Evolutionary conservation across 129 eudicot genomes (phyloP).

Genomic region (Tagetes patula): DNA sequence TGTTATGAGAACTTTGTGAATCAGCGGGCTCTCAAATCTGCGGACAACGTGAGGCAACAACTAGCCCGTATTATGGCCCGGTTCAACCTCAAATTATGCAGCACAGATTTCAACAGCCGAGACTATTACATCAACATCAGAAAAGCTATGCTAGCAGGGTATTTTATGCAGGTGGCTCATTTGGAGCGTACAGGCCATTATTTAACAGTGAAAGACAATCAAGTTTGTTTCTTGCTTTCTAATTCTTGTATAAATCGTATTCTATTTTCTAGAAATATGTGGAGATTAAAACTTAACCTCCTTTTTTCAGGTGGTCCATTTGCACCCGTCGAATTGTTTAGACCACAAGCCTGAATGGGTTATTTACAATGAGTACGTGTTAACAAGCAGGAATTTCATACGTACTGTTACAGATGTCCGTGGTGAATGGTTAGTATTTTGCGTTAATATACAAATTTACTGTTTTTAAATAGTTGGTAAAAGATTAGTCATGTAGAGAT

Average conservation of each 20-base stretch:
- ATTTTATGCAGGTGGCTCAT: slow-evolving; percentile 99
- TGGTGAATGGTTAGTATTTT: slow-evolving; percentile 82
- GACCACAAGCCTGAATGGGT: slow-evolving; percentile 99
- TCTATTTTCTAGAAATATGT: background rate
- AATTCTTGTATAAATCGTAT: too few relatives aligned
- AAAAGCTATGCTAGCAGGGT: slow-evolving; percentile 94
- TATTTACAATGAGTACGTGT: slow-evolving; percentile 79
- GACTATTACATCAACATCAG: slow-evolving; percentile 91
- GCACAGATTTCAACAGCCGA: slow-evolving; percentile 96
- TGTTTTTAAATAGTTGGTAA: background rate
- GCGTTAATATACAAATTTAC: too few relatives aligned
- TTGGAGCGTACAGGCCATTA: slow-evolving; percentile 94
- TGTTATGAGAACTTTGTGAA: slow-evolving; percentile 93
- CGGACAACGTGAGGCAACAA: slow-evolving; percentile 92
- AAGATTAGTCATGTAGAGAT: background rate
- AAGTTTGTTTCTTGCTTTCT: slow-evolving; percentile 42
- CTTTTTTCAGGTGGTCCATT: slow-evolving; percentile 67
- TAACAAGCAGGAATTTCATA: slow-evolving; percentile 87
- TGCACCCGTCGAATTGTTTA: slow-evolving; percentile 93
- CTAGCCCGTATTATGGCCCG: slow-evolving; percentile 89
- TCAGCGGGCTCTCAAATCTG: slow-evolving; percentile 82
- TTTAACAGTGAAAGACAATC: slow-evolving; percentile 92
- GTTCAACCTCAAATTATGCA: slow-evolving; percentile 69
- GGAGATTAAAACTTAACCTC: background rate
- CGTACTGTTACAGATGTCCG: slow-evolving; percentile 95